phyloP scores from a whole-genome alignment of 2,329 filamentous ascomycete genomes.

The Sarocladium kiliense region DNA sequence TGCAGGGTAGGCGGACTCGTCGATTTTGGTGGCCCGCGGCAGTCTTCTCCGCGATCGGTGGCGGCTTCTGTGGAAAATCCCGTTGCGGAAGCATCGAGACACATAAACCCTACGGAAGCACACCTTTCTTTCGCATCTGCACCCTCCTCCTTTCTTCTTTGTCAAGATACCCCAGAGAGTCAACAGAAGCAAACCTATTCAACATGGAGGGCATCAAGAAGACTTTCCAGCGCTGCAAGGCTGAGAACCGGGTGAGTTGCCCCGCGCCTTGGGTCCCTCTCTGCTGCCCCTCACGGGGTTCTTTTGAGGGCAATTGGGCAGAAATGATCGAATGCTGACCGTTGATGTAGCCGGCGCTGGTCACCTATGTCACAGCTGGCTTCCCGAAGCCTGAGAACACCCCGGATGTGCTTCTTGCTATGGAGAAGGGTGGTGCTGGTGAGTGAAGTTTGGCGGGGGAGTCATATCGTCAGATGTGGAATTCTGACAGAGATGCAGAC shows the following conservation, averaged over 20 bases:
- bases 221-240: slow-evolving; percentile 57
- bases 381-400: slow-evolving; percentile 81
- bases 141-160: background rate
- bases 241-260: slow-evolving; percentile 48
- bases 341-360: slow-evolving; percentile 64
- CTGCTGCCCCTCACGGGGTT: slow-evolving; percentile 20
- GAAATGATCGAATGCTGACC: slow-evolving; percentile 12
- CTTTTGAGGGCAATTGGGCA: slow-evolving; percentile 10
- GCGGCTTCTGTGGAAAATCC: slow-evolving; percentile 7
- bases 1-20: slow-evolving; percentile 7
- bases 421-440: slow-evolving; percentile 93
- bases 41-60: slow-evolving; percentile 4
- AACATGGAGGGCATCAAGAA: slow-evolving; percentile 54
- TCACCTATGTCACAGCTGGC: slow-evolving; percentile 94
- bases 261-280: slow-evolving; percentile 5
- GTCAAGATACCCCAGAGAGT: background rate
- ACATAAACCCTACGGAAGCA: slow-evolving; percentile 1
- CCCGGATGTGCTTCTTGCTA: slow-evolving; percentile 75
- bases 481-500: slow-evolving; percentile 40
- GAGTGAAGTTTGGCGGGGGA: slow-evolving; percentile 22
- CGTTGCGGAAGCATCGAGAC: background rate
- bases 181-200: background rate
- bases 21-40: background rate
- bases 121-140: background rate
- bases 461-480: background rate